A percentile compares a stretch with the other conserved stretches of the same genome.
Evolutionary conservation across 805 yeast species (phyloP).

Genomic region (Lipomyces spencermartinsiae): DNA sequence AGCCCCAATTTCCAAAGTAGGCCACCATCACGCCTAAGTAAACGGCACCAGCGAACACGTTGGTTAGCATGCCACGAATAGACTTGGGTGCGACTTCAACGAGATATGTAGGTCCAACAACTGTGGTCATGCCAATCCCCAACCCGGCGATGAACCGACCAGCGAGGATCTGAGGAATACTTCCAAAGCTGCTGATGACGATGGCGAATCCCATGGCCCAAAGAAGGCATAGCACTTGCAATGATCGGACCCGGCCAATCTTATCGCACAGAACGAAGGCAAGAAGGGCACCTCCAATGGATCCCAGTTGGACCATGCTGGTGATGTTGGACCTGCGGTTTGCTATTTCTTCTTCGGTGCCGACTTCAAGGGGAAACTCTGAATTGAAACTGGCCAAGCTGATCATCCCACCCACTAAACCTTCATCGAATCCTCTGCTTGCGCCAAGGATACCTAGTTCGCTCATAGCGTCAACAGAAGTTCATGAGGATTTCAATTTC

Average conservation of each 20-base stretch:
- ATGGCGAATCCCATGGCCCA: conserved; percentile 57
- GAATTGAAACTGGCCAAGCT: conserved; percentile 53
- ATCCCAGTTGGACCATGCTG: conserved; percentile 64
- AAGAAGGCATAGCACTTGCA: conserved; percentile 52
- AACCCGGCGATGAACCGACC: conserved; percentile 22
- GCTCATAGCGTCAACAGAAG: neutral
- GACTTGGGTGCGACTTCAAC: conserved; percentile 80
- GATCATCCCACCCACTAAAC: conserved; percentile 55
- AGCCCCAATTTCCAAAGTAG: conserved; percentile 59
- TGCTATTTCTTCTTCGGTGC: conserved; percentile 50
- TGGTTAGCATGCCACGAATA: conserved; percentile 70
- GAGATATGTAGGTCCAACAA: conserved; percentile 52
- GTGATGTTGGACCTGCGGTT: conserved; percentile 59
- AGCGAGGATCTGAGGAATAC: conserved; percentile 51
- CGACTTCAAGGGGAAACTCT: conserved; percentile 53
- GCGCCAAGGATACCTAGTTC: conserved; percentile 58
- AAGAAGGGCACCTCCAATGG: conserved; percentile 59
- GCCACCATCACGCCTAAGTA: conserved; percentile 60
- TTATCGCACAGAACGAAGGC: conserved; percentile 58
- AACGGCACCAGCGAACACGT: conserved; percentile 64
- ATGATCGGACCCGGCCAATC: conserved; percentile 58
- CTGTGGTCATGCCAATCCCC: conserved; percentile 23
- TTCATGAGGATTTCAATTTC: neutral
- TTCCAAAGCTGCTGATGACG: conserved; percentile 49
- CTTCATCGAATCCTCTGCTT: conserved; percentile 66